phyloP scores from a whole-genome alignment of 2,329 filamentous ascomycete genomes.

The Fusarium sp. region DNA sequence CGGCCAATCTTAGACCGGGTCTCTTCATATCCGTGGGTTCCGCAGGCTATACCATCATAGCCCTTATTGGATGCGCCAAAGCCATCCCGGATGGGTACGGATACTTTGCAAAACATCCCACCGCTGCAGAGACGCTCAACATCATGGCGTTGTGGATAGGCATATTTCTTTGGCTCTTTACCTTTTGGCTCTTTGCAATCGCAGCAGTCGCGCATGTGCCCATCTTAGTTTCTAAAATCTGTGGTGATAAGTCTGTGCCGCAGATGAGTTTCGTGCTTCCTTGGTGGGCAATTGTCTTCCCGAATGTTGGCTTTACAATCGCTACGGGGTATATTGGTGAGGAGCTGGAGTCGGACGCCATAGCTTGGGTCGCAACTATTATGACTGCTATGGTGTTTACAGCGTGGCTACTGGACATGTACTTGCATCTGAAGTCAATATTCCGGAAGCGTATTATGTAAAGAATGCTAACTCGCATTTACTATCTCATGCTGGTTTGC shows the following conservation, averaged over 20 bases:
- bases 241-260: not conserved
- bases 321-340: conserved; percentile 11
- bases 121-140: not conserved
- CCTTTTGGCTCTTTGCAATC: conserved; percentile 12
- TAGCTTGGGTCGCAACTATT: conserved; percentile 1
- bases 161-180: conserved; percentile 7
- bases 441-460: conserved; percentile 10
- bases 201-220: conserved; percentile 6
- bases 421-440: conserved; percentile 11
- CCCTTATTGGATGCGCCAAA: conserved; percentile 6
- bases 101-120: conserved; percentile 5
- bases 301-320: conserved; percentile 8
- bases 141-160: conserved; percentile 17
- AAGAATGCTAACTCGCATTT: too few relatives aligned
- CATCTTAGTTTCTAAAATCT: not conserved
- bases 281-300: conserved; percentile 19
- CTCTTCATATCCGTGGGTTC: conserved; percentile 5
- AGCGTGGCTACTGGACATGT: conserved; percentile 6
- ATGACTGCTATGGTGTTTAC: conserved; percentile 5
- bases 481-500: too few relatives aligned
- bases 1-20: not conserved
- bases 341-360: not conserved
- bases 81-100: conserved; percentile 8
- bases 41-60: conserved; percentile 15
- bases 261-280: conserved; percentile 10